These are phyloP conservation scores for Ophiocordyceps camponoti-saundersi DNA, from an alignment of 2,329 filamentous ascomycete genomes.

Conservation along the genomic window DNA sequence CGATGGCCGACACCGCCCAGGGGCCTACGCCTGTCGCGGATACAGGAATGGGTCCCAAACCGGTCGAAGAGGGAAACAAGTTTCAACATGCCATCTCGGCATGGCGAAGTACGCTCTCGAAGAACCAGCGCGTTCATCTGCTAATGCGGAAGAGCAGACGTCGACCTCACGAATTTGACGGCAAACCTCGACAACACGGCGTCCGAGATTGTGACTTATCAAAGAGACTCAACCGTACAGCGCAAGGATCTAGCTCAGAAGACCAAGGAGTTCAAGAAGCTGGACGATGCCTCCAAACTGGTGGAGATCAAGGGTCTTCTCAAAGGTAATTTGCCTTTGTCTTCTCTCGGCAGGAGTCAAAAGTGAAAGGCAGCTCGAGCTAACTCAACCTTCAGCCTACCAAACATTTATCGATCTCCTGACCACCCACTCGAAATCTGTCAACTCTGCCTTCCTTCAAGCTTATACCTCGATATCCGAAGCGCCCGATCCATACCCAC, in stretches of 20 bases:
- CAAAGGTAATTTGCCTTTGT: conserved; percentile 41
- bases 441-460: conserved; percentile 84
- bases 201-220: conserved; percentile 86
- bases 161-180: conserved; percentile 72
- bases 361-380: neutral
- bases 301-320: conserved; percentile 76
- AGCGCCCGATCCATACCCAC: conserved; percentile 86
- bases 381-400: conserved; percentile 46
- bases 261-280: conserved; percentile 92
- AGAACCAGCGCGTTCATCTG: neutral
- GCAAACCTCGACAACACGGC: conserved; percentile 80
- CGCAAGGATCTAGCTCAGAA: conserved; percentile 97
- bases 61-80: conserved; percentile 57
- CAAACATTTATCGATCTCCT: conserved; percentile 94
- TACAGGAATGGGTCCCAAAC: conserved; percentile 10
- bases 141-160: conserved; percentile 35
- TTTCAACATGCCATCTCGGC: conserved; percentile 92
- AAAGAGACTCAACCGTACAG: conserved; percentile 88
- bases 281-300: conserved; percentile 77
- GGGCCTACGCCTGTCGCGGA: conserved; percentile 11
- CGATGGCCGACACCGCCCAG: conserved; percentile 15
- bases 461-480: conserved; percentile 88
- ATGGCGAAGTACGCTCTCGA: conserved; percentile 60
- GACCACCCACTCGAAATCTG: conserved; percentile 87
- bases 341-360: neutral